These are phyloP conservation scores for Candida fluviatilis DNA, from an alignment of 805 yeast genomes.

Conservation along the genomic window DNA sequence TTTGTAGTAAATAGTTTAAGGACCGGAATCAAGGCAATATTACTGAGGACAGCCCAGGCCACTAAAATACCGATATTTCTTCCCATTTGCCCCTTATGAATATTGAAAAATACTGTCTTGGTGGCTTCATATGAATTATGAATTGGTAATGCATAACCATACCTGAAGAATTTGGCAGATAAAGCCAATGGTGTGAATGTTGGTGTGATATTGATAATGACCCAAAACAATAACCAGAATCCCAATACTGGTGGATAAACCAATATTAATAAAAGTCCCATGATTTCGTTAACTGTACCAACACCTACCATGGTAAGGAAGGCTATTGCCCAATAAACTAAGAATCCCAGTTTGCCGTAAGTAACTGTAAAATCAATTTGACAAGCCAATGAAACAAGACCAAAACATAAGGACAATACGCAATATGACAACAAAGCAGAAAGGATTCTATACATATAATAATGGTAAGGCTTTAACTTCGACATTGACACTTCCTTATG, in stretches of 20 bases:
- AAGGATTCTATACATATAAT: conserved; percentile 48
- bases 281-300: conserved; percentile 70
- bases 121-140: conserved; percentile 60
- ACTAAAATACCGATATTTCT: conserved; percentile 54
- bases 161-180: conserved; percentile 52
- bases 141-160: conserved; percentile 67
- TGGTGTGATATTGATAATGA: conserved; percentile 63
- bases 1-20: conserved; percentile 36
- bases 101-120: conserved; percentile 54
- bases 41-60: conserved; percentile 57
- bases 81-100: conserved; percentile 56
- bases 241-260: conserved; percentile 62
- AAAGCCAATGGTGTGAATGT: conserved; percentile 64
- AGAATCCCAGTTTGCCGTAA: conserved; percentile 67
- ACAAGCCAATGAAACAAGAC: conserved; percentile 62
- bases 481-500: conserved; percentile 46
- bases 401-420: conserved; percentile 53
- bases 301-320: conserved; percentile 70
- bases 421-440: conserved; percentile 52
- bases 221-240: conserved; percentile 70
- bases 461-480: conserved; percentile 40
- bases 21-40: conserved; percentile 40
- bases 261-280: conserved; percentile 48
- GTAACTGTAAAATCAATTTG: conserved; percentile 56
- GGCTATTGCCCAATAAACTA: conserved; percentile 68